Conservation (phyloP, 306 rosid species). For the Dryas octopetala region DNA sequence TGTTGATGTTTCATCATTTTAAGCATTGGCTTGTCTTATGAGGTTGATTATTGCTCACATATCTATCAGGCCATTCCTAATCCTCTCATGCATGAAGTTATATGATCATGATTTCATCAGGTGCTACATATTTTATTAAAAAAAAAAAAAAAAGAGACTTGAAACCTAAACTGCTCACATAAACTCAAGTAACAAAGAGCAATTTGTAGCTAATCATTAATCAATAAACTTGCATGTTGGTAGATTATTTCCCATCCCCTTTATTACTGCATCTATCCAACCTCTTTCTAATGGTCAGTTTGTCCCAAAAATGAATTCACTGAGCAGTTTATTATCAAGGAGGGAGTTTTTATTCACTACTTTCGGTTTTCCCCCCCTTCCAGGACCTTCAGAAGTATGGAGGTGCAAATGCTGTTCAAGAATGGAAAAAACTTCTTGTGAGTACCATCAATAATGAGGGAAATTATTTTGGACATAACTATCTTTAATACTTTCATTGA, state of each 20-base stretch:
- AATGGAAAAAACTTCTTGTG: constrained; percentile 86
- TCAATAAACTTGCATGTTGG: neutral
- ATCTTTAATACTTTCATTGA: neutral
- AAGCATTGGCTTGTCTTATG: neutral
- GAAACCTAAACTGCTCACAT: neutral
- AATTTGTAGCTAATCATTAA: neutral
- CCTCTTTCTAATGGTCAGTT: neutral
- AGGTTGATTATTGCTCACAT: neutral
- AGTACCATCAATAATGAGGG: constrained; percentile 20
- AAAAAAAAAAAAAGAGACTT: too few species aligned
- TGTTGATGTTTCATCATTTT: neutral
- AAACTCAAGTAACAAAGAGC: neutral
- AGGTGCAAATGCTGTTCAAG: constrained; percentile 70
- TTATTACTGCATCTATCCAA: neutral
- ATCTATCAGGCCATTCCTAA: neutral
- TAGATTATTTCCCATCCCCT: neutral
- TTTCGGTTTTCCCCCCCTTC: constrained; percentile 14
- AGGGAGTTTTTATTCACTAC: neutral
- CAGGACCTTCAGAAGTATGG: constrained; percentile 87
- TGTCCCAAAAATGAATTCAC: neutral
- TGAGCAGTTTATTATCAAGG: neutral
- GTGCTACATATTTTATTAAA: too few species aligned
- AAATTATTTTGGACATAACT: neutral
- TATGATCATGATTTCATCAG: neutral
- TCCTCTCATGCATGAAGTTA: neutral